Base-by-base conservation (phyloP, 768 basidiomycete species). In the Boletus rex-veris region DNA sequence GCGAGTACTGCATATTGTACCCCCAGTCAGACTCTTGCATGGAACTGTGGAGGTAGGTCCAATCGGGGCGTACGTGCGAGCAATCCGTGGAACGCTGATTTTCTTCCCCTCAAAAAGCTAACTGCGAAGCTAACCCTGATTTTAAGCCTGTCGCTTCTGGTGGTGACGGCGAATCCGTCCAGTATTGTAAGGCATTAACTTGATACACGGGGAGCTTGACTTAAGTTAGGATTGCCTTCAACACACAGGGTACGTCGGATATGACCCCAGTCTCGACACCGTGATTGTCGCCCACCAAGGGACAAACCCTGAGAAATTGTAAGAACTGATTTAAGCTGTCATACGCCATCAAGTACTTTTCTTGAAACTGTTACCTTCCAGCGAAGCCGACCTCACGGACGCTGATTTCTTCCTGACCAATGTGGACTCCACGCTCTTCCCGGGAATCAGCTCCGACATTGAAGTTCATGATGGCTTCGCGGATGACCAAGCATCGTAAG, bases 11-110 rank as follows among this genome's bases (percentile, higher is more conserved):
- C 72, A 1, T 80, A 80, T 58, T 85, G 84, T 52, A 48, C 65
- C 15, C 68, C 80, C 7, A 48, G 73, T 4, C 49, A 67, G 38
- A 79, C 77, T 24, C 57, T 75, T 39, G 70, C 72, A 19, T 84
- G 83, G 81, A 63, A 74, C 30, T 85, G 83, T 64, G 84, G 84
- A 67, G 56, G 81, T 80, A 56, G 50, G 75, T 68, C 40, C n/a
- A 39, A 30, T 37, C 15, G 7, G 51, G 36, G 5, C 10, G 24
- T 41, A 10, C 44, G 15, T 19, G 33, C 5, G 21, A 19, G n/a
- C 1, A 0, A 1, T 50, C 10, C 24, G 10, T 19, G 14, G 18
- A 39, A 44, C 15, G 24, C 26, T 49, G 28, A 57, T 19, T 30
- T 11, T 26, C 35, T 37, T 5, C 9, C 4, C n/a, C 41, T 45